Percentiles rank a stretch among this genome's conserved stretches.
Conservation (phyloP, 1,284 basidiomycete species). For the Boletus semigastroideus region DNA sequence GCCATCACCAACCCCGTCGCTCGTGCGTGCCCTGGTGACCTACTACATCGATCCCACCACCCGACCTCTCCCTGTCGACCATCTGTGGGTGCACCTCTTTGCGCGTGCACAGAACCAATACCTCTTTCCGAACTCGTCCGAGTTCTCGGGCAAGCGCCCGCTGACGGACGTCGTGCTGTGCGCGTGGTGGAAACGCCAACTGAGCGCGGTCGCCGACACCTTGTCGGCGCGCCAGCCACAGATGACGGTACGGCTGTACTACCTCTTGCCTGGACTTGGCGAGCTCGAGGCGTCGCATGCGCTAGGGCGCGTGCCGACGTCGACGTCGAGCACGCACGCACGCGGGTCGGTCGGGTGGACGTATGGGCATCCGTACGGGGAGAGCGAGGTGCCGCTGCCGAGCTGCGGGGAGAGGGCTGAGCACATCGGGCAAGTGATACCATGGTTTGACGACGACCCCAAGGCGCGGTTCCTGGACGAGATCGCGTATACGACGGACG, state of each 20-base stretch:
- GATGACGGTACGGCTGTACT: slow-evolving; percentile 46
- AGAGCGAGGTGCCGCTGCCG: slow-evolving; percentile 51
- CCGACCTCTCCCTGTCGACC: slow-evolving; percentile 51
- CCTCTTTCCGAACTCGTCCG: slow-evolving; percentile 89
- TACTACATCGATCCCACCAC: slow-evolving; percentile 72
- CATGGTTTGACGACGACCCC: slow-evolving; percentile 90
- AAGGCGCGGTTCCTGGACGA: slow-evolving; percentile 91
- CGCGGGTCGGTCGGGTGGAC: slow-evolving; percentile 44
- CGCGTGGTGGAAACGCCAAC: slow-evolving; percentile 87
- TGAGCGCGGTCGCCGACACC: slow-evolving; percentile 53
- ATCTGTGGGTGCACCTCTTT: slow-evolving; percentile 86
- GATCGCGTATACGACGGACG: slow-evolving; percentile 69
- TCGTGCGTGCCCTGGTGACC: slow-evolving; percentile 67
- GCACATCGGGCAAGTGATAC: slow-evolving; percentile 74
- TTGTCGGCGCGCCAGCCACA: slow-evolving; percentile 23
- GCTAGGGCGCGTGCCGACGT: slow-evolving; percentile 43
- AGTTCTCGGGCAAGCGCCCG: slow-evolving; percentile 72
- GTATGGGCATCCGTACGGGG: slow-evolving; percentile 77
- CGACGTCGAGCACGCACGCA: slow-evolving; percentile 16
- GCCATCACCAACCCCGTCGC: slow-evolving; percentile 64
- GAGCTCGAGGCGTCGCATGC: slow-evolving; percentile 69
- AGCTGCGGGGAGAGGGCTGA: slow-evolving; percentile 17
- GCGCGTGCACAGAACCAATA: slow-evolving; percentile 92
- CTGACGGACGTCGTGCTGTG: slow-evolving; percentile 81
- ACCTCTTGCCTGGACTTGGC: slow-evolving; percentile 73